Percentiles rank a stretch among this genome's conserved stretches.
Conservation (phyloP, 495 filamentous ascomycete species). For the Saxophila tyrrhenica region DNA sequence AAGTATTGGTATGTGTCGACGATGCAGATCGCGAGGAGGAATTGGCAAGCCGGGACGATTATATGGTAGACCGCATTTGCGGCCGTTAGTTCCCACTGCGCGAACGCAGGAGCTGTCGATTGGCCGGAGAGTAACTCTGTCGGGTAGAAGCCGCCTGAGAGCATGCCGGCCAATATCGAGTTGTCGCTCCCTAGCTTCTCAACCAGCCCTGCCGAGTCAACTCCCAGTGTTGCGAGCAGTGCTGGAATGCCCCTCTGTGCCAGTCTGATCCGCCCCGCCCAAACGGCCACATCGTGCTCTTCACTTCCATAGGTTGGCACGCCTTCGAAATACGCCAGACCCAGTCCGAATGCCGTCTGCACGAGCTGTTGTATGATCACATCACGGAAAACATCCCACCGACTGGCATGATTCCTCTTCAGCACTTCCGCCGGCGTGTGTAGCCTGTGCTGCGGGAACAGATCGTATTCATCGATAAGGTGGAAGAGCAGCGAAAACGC, state of each 20-base stretch:
- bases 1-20: conserved; percentile 98
- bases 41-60: conserved; percentile 62
- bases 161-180: conserved; percentile 51
- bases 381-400: conserved; percentile 72
- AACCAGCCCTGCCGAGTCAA: conserved; percentile 32
- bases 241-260: conserved; percentile 56
- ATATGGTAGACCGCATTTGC: conserved; percentile 71
- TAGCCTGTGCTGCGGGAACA: conserved; percentile 76
- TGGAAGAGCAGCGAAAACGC: conserved; percentile 76
- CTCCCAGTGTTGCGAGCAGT: conserved; percentile 35
- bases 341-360: conserved; percentile 55
- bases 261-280: conserved; percentile 63
- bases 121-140: conserved; percentile 17
- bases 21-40: conserved; percentile 56
- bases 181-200: conserved; percentile 35
- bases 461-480: conserved; percentile 65
- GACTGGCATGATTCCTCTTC: conserved; percentile 73
- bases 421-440: conserved; percentile 84
- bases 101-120: conserved; percentile 32
- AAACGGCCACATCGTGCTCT: conserved; percentile 70
- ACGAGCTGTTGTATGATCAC: conserved; percentile 84
- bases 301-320: conserved; percentile 58
- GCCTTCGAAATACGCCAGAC: conserved; percentile 53
- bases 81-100: conserved; percentile 62
- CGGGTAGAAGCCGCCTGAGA: conserved; percentile 67